Base-by-base conservation (phyloP, 257 asterid genomes). In the Misopates orontium region DNA sequence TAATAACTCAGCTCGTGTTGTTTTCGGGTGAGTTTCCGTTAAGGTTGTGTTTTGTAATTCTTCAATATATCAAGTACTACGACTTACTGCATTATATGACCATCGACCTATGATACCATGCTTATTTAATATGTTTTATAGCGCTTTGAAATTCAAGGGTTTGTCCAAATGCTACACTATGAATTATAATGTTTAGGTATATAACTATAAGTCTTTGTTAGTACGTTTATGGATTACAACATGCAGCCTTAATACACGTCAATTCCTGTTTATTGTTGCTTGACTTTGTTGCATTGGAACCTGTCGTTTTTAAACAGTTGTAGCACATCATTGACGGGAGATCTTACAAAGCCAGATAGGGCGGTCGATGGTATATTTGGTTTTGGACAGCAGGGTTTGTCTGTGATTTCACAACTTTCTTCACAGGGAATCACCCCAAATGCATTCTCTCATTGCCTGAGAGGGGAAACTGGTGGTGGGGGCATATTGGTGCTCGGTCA, bases 301-400 rank as follows among this genome's bases (percentile, higher is more conserved):
- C 7, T 49, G 25, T n/a, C 45, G 56, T 70, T 55, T 36, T 56
- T 60, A 40, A 54, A 60, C 98, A 94, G 99, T 23, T 94, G 99
- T 83, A 94, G 98, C 83, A 94, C 99, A 16, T 73, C 93, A 50
- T 91, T 86, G 79, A 82, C 93, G 0, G 98, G 98, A 50, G 99
- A 94, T 76, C 83, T 94, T 58, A 88, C 87, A 17, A 94, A 94
- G 79, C 83, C 98, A 8, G 99, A 94, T 55, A 85, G 96, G 71
- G 99, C 99, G 22, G 97, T 94, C 66, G 96, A 90, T 77, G 99
- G 99, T 60, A 94, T 94, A 71, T 94, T 90, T 71, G 99, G 99
- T 28, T 90, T 94, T 53, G 99, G 99, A 15, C 97, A 90, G 85
- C 95, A 85, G 75, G 83, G 95, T 19, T 66, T 94, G 73, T 94